phyloP scores from a whole-genome alignment of 2,329 filamentous ascomycete genomes.

The Bipolaris bicolor region DNA sequence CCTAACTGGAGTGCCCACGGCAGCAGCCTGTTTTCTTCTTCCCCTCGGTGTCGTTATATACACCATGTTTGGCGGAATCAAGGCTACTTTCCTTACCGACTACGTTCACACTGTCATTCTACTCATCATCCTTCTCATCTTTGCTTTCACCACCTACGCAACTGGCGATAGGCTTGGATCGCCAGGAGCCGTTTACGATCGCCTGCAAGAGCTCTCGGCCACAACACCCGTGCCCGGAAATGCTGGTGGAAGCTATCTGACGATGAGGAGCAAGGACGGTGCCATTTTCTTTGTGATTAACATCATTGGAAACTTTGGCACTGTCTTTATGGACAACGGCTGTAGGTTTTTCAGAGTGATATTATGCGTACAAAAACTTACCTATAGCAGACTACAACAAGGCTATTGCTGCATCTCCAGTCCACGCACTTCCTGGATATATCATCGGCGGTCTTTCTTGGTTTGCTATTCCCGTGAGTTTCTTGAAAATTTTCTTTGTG shows the following conservation, averaged over 20 bases:
- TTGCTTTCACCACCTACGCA: constrained; percentile 81
- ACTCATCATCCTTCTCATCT: constrained; percentile 82
- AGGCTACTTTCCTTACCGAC: constrained; percentile 73
- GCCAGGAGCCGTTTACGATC: constrained; percentile 77
- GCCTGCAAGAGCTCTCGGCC: constrained; percentile 70
- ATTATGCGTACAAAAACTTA: constrained; percentile 2
- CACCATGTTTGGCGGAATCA: constrained; percentile 76
- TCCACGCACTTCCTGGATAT: constrained; percentile 78
- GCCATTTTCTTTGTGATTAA: constrained; percentile 93
- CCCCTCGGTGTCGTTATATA: constrained; percentile 82
- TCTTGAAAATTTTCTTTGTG: not conserved
- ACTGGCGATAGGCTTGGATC: constrained; percentile 75
- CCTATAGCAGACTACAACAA: constrained; percentile 70
- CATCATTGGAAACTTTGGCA: constrained; percentile 81
- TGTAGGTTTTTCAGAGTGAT: constrained; percentile 53
- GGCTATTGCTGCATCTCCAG: constrained; percentile 84
- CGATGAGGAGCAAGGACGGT: constrained; percentile 80
- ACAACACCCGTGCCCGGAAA: constrained; percentile 79
- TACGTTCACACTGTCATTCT: constrained; percentile 86
- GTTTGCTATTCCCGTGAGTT: constrained; percentile 53
- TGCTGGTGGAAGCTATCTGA: constrained; percentile 79
- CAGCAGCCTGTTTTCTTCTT: constrained; percentile 82
- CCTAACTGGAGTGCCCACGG: constrained; percentile 70
- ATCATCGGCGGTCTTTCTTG: constrained; percentile 53
- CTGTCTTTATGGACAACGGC: constrained; percentile 82